Evolutionary conservation across 108 stramenopile species (phyloP).

Genomic region (Nitzschia inconspicua): DNA sequence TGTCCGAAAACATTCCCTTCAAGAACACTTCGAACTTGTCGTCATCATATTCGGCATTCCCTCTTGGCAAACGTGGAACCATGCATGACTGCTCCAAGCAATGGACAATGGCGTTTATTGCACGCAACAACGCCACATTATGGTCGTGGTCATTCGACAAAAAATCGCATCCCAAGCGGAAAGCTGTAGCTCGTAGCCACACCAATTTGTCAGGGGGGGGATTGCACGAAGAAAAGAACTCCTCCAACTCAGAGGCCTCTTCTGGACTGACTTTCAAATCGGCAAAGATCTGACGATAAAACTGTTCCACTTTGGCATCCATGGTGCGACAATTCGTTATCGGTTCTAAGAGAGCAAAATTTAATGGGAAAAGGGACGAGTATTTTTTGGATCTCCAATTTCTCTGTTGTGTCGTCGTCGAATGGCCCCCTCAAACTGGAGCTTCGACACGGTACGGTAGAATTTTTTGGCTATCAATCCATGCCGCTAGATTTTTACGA

Average conservation of each 20-base stretch:
- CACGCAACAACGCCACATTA: conserved; percentile 48
- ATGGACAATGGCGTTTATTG: conserved; percentile 67
- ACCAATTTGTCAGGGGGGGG: conserved; percentile 63
- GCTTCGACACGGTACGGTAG: too few species aligned
- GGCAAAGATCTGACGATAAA: conserved; percentile 39
- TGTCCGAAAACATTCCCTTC: conserved; percentile 23
- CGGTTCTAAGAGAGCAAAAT: background rate
- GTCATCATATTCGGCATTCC: conserved; percentile 27
- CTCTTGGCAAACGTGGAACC: conserved; percentile 20
- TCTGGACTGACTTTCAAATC: conserved; percentile 37
- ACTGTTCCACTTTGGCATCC: conserved; percentile 30
- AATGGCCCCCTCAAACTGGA: too few species aligned
- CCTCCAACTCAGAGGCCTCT: conserved; percentile 37
- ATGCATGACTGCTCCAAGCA: conserved; percentile 53
- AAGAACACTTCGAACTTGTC: conserved; percentile 28
- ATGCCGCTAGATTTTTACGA: too few species aligned
- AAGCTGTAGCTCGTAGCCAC: conserved; percentile 62
- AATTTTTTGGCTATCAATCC: too few species aligned
- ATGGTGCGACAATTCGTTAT: conserved; percentile 6
- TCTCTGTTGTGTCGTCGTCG: too few species aligned
- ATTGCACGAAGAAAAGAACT: conserved; percentile 27
- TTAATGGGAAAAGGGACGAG: too few species aligned
- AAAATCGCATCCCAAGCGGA: conserved; percentile 57
- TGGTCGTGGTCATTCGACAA: conserved; percentile 46
- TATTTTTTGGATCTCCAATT: too few species aligned